Conservation (phyloP, 805 yeast species). For the Komagataella mondaviorum region DNA sequence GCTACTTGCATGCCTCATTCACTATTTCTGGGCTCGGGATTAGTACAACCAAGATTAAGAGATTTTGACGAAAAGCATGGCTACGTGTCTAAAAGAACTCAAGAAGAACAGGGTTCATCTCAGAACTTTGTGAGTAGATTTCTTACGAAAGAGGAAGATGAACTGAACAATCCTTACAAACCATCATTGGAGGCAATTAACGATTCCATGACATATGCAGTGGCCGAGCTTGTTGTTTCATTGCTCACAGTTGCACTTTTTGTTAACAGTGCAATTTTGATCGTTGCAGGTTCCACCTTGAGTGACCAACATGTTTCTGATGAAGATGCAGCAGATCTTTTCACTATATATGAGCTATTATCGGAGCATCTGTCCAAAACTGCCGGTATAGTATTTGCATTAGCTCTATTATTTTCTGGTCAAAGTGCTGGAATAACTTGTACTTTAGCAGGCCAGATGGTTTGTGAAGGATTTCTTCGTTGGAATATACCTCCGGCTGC, state of each 20-base stretch:
- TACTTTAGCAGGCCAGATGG: conserved; percentile 89
- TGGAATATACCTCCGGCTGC: conserved; percentile 78
- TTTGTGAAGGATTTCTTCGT: conserved; percentile 75
- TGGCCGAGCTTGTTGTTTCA: conserved; percentile 72
- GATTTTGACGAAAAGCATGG: conserved; percentile 68
- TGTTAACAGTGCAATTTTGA: conserved; percentile 80
- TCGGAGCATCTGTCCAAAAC: conserved; percentile 61
- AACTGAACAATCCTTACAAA: conserved; percentile 24
- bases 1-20: conserved; percentile 96
- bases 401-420: conserved; percentile 84
- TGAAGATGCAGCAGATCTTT: conserved; percentile 56
- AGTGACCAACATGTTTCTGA: conserved; percentile 23
- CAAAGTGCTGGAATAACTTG: conserved; percentile 93
- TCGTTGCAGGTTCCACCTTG: conserved; percentile 85
- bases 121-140: conserved; percentile 15
- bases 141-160: conserved; percentile 1
- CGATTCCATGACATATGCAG: conserved; percentile 68
- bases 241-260: conserved; percentile 82
- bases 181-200: conserved; percentile 76
- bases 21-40: conserved; percentile 74
- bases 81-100: conserved; percentile 20
- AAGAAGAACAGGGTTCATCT: conserved; percentile 15
- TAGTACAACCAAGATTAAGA: conserved; percentile 74
- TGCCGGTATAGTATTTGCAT: conserved; percentile 82
- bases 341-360: conserved; percentile 65